These are phyloP conservation scores for Simmondsia chinensis DNA, from an alignment of 148 eudicot species.

Conservation along the genomic window DNA sequence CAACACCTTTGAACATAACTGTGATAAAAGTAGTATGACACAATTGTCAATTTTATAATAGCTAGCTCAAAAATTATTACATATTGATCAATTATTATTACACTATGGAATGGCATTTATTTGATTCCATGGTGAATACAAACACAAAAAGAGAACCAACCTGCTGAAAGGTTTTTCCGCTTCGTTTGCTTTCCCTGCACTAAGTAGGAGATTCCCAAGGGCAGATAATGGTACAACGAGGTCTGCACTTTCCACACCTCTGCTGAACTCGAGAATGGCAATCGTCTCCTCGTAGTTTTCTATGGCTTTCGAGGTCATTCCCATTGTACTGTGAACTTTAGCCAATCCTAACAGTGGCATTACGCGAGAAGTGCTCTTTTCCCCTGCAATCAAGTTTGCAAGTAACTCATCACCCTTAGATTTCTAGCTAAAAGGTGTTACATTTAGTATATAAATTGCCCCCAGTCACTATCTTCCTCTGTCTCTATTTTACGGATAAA, in stretches of 20 bases:
- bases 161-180: conserved; percentile 57
- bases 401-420: neutral
- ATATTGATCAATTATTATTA: too few species aligned
- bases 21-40: too few species aligned
- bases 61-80: too few species aligned
- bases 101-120: too few species aligned
- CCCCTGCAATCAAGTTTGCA: conserved; percentile 32
- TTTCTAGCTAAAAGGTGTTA: too few species aligned
- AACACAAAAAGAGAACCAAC: conserved; percentile 21
- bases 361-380: conserved; percentile 36
- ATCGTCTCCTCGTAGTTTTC: conserved; percentile 46
- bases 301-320: conserved; percentile 49
- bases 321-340: conserved; percentile 42
- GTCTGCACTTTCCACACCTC: conserved; percentile 46
- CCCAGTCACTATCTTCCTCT: too few species aligned
- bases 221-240: conserved; percentile 64
- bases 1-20: too few species aligned
- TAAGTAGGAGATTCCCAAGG: conserved; percentile 63
- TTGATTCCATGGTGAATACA: too few species aligned
- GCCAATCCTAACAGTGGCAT: conserved; percentile 72
- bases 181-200: conserved; percentile 50
- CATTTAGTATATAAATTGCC: too few species aligned
- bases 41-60: too few species aligned
- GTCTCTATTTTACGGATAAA: too few species aligned
- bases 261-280: conserved; percentile 38